A percentile compares a stretch with the other conserved stretches of the same genome.
Conservation (phyloP, 257 asterid genomes). For the Lantana camara region DNA sequence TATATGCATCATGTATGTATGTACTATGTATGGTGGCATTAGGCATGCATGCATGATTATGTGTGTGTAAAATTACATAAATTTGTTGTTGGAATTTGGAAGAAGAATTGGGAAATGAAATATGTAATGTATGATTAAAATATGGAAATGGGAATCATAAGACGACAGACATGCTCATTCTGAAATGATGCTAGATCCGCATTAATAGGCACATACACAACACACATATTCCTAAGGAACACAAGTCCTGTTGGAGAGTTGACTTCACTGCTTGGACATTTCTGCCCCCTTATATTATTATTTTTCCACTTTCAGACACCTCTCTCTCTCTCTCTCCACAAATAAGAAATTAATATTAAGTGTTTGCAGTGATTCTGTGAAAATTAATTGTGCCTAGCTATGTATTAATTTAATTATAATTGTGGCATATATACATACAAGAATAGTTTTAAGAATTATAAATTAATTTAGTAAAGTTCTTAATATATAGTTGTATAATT, state of each 20-base stretch:
- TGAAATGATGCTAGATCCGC: conserved; percentile 79
- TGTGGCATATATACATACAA: too few relatives aligned
- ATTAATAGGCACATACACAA: conserved; percentile 59
- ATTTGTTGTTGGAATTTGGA: conserved; percentile 27
- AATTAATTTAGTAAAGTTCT: too few relatives aligned
- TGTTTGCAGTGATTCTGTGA: too few relatives aligned
- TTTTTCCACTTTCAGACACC: conserved; percentile 30
- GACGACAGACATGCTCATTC: conserved; percentile 89
- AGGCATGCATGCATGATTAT: neutral
- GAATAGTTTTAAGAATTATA: too few relatives aligned
- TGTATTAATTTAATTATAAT: too few relatives aligned
- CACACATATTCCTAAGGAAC: conserved; percentile 47
- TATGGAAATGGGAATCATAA: conserved; percentile 29
- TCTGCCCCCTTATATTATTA: conserved; percentile 12
- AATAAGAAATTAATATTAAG: too few relatives aligned
- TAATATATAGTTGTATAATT: too few relatives aligned
- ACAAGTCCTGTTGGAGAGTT: conserved; percentile 39
- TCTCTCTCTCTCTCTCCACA: too few relatives aligned
- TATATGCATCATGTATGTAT: neutral
- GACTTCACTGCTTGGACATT: conserved; percentile 62
- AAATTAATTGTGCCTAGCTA: conserved; percentile 6
- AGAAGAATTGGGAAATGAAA: conserved; percentile 26
- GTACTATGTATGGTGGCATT: neutral
- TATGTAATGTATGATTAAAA: conserved; percentile 25
- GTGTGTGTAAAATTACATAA: neutral